Percentiles rank a stretch among this genome's conserved stretches.
Evolutionary conservation across 208 protist genomes (phyloP).

Genomic region (Wallacemonas sp.): DNA sequence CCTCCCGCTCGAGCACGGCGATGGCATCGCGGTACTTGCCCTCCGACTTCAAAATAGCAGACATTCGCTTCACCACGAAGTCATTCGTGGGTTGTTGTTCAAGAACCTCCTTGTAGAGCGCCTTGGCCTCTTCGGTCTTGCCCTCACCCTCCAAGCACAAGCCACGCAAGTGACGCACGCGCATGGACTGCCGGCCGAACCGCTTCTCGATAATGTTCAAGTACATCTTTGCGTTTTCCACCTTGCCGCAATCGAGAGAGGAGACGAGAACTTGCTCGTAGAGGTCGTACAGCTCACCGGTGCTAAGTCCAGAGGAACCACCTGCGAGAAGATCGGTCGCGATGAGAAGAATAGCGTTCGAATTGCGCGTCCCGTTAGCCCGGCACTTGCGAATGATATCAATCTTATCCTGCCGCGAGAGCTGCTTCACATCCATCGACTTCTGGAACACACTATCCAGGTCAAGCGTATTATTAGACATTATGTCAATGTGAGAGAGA

Average conservation of each 20-base stretch:
- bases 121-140: slow-evolving; percentile 50
- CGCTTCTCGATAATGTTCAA: slow-evolving; percentile 68
- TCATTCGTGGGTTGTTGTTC: slow-evolving; percentile 61
- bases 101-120: slow-evolving; percentile 56
- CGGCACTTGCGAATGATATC: slow-evolving; percentile 57
- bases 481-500: neutral
- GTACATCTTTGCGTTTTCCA: slow-evolving; percentile 60
- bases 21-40: slow-evolving; percentile 75
- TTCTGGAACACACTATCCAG: slow-evolving; percentile 1
- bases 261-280: slow-evolving; percentile 83
- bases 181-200: slow-evolving; percentile 70
- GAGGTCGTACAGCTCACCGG: slow-evolving; percentile 57
- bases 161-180: slow-evolving; percentile 72
- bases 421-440: slow-evolving; percentile 64
- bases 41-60: slow-evolving; percentile 71
- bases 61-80: slow-evolving; percentile 68
- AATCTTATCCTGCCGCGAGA: slow-evolving; percentile 65
- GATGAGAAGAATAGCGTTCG: slow-evolving; percentile 71
- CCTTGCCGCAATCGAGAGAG: slow-evolving; percentile 70
- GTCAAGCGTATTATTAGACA: neutral
- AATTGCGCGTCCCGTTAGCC: slow-evolving; percentile 42
- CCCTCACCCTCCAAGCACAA: slow-evolving; percentile 78
- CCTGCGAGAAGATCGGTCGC: slow-evolving; percentile 75
- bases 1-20: slow-evolving; percentile 58
- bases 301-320: slow-evolving; percentile 45